Base-by-base conservation (phyloP, 352 stramenopile species). In the Phytophthora pluvialis region DNA sequence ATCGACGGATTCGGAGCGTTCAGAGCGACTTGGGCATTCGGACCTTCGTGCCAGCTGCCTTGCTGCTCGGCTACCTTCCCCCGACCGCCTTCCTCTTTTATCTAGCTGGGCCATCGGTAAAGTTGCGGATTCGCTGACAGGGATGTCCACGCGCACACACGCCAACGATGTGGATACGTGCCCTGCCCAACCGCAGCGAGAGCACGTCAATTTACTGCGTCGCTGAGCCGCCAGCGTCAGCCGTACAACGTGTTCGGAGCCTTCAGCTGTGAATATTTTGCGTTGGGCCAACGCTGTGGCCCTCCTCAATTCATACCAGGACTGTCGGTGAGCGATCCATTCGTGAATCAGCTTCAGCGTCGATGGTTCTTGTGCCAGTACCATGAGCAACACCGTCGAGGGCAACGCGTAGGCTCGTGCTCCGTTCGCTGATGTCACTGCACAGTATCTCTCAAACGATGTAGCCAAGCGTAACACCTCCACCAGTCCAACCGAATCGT, bases 271-370 rank as follows among this genome's bases (percentile, higher is more conserved):
- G 39, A 75, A 50, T 13, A 48, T 64, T 42, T 86, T 89, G 65
- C 80, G 72, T 44, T 82, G 81, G 43, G 86, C 86, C 45, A 88
- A 42, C 18, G 79, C 78, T 52, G 81, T 88, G 61, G 81, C 86
- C 45, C 74, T 73, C 9, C 77, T 68, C 28, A 82, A 38, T 48
- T 88, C 81, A 60, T 80, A 80, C 81, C 81, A 90, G 5, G 73
- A 64, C 18, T 78, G 71, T 47, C 85, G 79, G 1, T 67, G 53
- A 4, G 67, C 38, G 10, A 88, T 68, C 51, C 73, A 76, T 16
- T 88, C 77, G 13, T 78, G 47, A 29, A 88, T 58, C 31, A 78
- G 50, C 18, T 62, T 49, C 0, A 75, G 63, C 12, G 76, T 67
- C 18, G 68, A 56, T 18, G 68, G 57, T 12, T 86, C 77, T 21